Percentiles rank a stretch among this genome's conserved stretches.
Conservation (phyloP, 2,329 filamentous ascomycete genomes). For the Fusarium dimerum region DNA sequence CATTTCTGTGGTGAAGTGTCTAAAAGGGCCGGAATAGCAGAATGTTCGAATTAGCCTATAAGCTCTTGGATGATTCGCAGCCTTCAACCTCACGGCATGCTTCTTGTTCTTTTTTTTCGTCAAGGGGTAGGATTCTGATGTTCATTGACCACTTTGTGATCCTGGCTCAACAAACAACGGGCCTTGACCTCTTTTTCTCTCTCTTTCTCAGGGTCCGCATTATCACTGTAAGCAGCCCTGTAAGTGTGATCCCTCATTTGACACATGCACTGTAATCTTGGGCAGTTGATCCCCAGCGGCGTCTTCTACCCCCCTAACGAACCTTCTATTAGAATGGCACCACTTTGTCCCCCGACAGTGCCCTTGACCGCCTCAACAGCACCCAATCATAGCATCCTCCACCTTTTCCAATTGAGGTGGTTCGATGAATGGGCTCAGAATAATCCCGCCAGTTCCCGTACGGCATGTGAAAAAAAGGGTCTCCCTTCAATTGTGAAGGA, state of each 20-base stretch:
- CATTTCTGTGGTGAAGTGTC: too few species aligned
- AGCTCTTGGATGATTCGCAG: slow-evolving; percentile 13
- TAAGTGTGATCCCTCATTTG: slow-evolving; percentile 1
- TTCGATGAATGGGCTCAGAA: slow-evolving; percentile 15
- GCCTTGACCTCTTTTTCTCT: slow-evolving; percentile 9
- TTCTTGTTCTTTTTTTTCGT: background rate
- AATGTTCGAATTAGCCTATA: slow-evolving; percentile 19
- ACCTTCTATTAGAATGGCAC: slow-evolving; percentile 13
- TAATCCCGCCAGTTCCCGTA: slow-evolving; percentile 24
- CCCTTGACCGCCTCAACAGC: slow-evolving; percentile 19
- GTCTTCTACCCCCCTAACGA: slow-evolving; percentile 3
- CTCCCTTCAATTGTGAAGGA: background rate
- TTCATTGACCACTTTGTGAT: slow-evolving; percentile 4
- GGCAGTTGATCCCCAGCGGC: slow-evolving; percentile 13
- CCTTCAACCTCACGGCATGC: background rate
- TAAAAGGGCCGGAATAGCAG: background rate
- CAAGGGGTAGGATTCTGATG: too few species aligned
- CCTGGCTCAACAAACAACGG: slow-evolving; percentile 7
- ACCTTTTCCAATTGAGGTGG: slow-evolving; percentile 9
- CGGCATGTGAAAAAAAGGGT: slow-evolving; percentile 19
- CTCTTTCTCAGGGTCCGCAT: too few species aligned
- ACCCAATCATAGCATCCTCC: slow-evolving; percentile 16
- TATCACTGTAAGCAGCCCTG: slow-evolving; percentile 10
- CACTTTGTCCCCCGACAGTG: slow-evolving; percentile 12
- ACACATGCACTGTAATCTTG: background rate